Evolutionary conservation across 441 rosid species (phyloP).

Genomic region (Syzygium malaccense): DNA sequence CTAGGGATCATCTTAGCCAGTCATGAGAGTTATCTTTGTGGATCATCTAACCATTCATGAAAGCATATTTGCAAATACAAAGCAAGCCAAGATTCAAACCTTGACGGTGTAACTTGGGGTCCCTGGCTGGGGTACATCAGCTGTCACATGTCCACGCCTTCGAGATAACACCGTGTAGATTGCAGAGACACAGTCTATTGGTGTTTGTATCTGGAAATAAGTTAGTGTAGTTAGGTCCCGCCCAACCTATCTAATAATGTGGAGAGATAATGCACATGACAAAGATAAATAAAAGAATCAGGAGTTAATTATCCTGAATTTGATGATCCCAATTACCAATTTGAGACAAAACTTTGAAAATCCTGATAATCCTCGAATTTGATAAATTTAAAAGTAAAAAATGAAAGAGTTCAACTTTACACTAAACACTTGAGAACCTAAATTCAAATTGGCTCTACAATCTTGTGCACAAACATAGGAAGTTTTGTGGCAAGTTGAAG

Average conservation of each 20-base stretch:
- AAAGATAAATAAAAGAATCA: neutral
- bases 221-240: neutral
- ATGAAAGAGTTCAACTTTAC: neutral
- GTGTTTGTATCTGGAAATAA: slow-evolving; percentile 86
- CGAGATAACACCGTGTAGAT: slow-evolving; percentile 92
- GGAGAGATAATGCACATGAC: neutral
- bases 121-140: slow-evolving; percentile 98
- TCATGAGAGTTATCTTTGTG: neutral
- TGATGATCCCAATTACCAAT: neutral
- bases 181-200: slow-evolving; percentile 92
- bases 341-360: neutral
- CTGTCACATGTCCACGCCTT: slow-evolving; percentile 97
- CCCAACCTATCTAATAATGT: neutral
- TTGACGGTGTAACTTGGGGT: slow-evolving; percentile 93
- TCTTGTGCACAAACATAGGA: neutral
- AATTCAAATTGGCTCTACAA: neutral
- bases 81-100: slow-evolving; percentile 27
- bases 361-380: neutral
- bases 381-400: neutral
- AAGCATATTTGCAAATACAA: neutral
- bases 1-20: neutral
- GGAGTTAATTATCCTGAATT: neutral
- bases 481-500: neutral
- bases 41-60: neutral
- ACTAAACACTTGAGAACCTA: neutral